Evolutionary conservation across 371 early-diverging fungal species (phyloP), one percentile per base, ranked within the genome.

Genomic region (Fennellomyces sp.): DNA sequence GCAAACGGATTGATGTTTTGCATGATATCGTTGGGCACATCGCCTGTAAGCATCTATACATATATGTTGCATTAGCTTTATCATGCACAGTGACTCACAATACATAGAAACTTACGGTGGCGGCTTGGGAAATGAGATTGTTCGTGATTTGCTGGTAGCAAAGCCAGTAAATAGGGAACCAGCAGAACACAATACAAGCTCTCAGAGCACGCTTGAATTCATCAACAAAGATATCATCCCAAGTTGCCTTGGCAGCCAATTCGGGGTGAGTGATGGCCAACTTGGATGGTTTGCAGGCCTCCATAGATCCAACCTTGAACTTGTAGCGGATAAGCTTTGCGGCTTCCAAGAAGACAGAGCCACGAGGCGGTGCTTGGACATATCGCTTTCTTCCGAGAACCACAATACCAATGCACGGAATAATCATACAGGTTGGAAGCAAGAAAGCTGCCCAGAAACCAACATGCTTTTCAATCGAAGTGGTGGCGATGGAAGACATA

Each of bases 81-180:
- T 28, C 15, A 52, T 30, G 17, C 3, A 6, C 23, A 27, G 3
- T 45, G 15, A 21, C 45, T n/a, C 45, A 17, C 21, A 45, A n/a
- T 13, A 17, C 26, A 23, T 26, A 10, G 27, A 4, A 15, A 42
- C 56, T 56, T 56, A 59, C 51, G 23, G 59, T 59, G 56, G 80
- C 75, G 35, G 87, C 90, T 77, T 87, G 88, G 60, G 87, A 88
- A 48, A 91, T 73, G 64, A 93, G 74, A 69, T 91, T 91, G 77
- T 86, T 88, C 52, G 78, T 78, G 80, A 92, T 90, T 71, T 93
- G 90, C 51, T 67, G 63, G 72, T 91, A 91, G 60, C 87, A 81
- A 30, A 88, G 80, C 93, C 93, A 93, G 82, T 87, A 93, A 50
- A 93, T 66, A 19, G 91, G 90, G 63, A 71, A 91, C 78, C 87